phyloP scores from a whole-genome alignment of 202 grass and related monocot genomes.

The Elaeis oleifera region DNA sequence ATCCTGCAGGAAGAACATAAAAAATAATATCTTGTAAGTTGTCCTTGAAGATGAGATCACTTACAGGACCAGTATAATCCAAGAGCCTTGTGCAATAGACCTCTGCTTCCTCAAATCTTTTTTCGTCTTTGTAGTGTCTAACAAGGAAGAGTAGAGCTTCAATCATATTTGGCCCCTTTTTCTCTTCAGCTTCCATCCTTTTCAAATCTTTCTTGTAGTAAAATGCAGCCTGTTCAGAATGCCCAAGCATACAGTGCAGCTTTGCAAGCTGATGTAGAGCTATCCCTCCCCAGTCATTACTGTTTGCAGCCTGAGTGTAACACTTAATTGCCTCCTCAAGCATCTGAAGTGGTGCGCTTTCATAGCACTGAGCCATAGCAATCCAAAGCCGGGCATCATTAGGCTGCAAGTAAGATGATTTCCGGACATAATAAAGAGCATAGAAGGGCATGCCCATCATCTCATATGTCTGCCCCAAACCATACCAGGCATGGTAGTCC shows the following conservation, averaged over 20 bases:
- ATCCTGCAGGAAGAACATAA: too few relatives aligned
- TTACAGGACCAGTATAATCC: slow-evolving; percentile 91
- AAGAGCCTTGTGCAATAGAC: slow-evolving; percentile 80
- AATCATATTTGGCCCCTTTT: slow-evolving; percentile 72
- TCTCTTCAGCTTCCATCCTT: slow-evolving; percentile 83
- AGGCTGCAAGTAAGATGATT: slow-evolving; percentile 77
- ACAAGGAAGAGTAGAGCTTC: slow-evolving; percentile 91
- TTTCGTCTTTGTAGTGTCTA: slow-evolving; percentile 60
- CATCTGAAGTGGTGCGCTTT: slow-evolving; percentile 82
- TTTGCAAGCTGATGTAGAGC: slow-evolving; percentile 77
- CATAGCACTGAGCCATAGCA: slow-evolving; percentile 94
- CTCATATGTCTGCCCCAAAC: slow-evolving; percentile 97
- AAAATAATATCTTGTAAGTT: too few relatives aligned
- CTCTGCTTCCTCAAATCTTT: slow-evolving; percentile 68
- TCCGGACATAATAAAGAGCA: slow-evolving; percentile 78
- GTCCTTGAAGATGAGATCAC: slow-evolving; percentile 18
- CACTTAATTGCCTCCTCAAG: slow-evolving; percentile 90
- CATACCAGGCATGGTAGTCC: slow-evolving; percentile 97
- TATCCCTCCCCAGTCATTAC: slow-evolving; percentile 81
- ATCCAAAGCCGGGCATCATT: slow-evolving; percentile 90
- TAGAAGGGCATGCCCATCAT: slow-evolving; percentile 98
- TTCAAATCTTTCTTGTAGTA: slow-evolving; percentile 96
- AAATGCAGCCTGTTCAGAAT: slow-evolving; percentile 65
- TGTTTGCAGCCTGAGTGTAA: slow-evolving; percentile 67
- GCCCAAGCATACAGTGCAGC: slow-evolving; percentile 55